Percentiles rank a stretch among this genome's conserved stretches.
Evolutionary conservation across 2,329 filamentous ascomycete species (phyloP).

Genomic region (Epichloe sp.): DNA sequence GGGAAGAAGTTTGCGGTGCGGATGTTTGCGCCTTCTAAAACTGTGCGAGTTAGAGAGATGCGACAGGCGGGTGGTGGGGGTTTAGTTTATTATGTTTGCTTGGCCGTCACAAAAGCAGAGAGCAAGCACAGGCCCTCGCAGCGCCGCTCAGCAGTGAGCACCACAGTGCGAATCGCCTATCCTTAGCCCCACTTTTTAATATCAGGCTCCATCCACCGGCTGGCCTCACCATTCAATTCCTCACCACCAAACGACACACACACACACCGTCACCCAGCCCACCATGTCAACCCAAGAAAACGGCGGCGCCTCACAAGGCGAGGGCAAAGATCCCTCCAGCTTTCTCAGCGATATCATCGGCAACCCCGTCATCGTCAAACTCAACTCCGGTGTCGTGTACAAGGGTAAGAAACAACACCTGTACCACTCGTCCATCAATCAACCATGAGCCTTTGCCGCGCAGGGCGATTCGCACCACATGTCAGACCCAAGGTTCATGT

Average conservation of each 20-base stretch:
- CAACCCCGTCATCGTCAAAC: conserved; percentile 85
- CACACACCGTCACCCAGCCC: neutral
- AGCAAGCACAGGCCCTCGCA: too few relatives aligned
- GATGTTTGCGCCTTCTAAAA: neutral
- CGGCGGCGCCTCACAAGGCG: conserved; percentile 45
- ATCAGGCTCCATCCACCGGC: neutral
- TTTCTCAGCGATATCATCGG: conserved; percentile 94
- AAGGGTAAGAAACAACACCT: conserved; percentile 49
- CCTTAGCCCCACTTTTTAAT: neutral
- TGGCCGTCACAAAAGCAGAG: too few relatives aligned
- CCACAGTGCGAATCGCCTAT: neutral
- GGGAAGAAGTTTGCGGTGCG: neutral
- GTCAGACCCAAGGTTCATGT: neutral
- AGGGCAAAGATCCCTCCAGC: conserved; percentile 83
- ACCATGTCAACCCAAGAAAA: conserved; percentile 44
- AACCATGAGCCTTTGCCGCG: too few relatives aligned
- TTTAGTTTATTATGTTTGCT: neutral
- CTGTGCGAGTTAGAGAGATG: neutral
- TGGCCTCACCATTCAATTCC: neutral
- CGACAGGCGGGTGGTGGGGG: neutral
- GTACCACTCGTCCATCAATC: neutral
- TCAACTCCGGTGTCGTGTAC: conserved; percentile 98
- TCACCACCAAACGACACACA: neutral
- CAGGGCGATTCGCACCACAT: neutral
- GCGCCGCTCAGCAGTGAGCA: neutral